Evolutionary conservation across 2,329 filamentous ascomycete genomes (phyloP).

Genomic region (Colletotrichum lini): DNA sequence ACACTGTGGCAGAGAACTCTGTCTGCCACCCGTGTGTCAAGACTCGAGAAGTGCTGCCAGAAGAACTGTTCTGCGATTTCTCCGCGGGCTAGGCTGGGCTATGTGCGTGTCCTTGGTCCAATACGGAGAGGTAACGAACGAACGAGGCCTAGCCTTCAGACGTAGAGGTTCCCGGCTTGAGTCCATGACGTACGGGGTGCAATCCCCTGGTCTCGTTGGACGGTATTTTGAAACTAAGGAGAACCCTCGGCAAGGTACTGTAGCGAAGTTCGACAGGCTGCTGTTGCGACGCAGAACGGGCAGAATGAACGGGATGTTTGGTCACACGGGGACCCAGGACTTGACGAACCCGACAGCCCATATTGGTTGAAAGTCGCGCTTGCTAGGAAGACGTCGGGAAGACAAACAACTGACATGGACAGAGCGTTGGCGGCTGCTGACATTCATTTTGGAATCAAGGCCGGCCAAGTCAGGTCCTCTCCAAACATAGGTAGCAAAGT

Average conservation of each 20-base stretch:
- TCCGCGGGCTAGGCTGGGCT: background rate
- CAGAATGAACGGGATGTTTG: background rate
- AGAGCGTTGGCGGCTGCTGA: conserved; percentile 18
- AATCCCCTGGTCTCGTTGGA: background rate
- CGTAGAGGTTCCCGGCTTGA: background rate
- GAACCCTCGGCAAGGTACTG: background rate
- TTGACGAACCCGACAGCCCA: conserved; percentile 3
- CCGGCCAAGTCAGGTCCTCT: background rate
- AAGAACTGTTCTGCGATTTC: background rate
- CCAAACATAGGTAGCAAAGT: background rate
- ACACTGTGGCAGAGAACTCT: conserved; percentile 12
- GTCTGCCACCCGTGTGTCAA: background rate
- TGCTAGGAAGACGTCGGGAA: conserved; percentile 6
- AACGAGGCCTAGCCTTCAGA: background rate
- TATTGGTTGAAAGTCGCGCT: conserved; percentile 4
- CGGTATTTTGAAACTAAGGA: background rate
- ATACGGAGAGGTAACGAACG: background rate
- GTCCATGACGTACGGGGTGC: background rate
- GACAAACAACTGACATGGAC: conserved; percentile 14
- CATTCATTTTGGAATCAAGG: conserved; percentile 1
- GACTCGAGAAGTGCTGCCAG: background rate
- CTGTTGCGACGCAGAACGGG: background rate
- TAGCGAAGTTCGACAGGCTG: background rate
- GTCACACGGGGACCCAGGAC: conserved; percentile 9
- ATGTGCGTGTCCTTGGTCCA: background rate